Conservation (phyloP, 2,329 filamentous ascomycete genomes). For the Dactylellina haptotyla region DNA sequence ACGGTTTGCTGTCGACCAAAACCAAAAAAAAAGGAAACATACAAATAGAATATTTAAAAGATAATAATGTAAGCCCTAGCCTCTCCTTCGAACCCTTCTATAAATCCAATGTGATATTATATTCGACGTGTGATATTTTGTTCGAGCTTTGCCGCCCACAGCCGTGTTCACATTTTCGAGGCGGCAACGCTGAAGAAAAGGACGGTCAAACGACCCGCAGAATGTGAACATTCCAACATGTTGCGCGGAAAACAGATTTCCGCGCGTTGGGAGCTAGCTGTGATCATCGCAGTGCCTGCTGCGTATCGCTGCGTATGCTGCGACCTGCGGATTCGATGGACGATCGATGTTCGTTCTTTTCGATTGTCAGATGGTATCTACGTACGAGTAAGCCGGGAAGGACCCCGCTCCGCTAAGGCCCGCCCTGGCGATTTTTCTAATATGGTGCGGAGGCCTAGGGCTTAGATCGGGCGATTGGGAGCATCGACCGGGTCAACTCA, state of each 20-base stretch:
- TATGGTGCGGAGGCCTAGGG: neutral
- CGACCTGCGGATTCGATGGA: too few relatives aligned
- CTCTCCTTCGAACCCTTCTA: too few relatives aligned
- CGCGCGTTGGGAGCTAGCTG: too few relatives aligned
- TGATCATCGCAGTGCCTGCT: neutral
- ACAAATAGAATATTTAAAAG: neutral
- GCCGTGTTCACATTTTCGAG: neutral
- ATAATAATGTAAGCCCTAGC: neutral
- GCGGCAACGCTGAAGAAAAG: neutral
- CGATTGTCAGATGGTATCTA: constrained; percentile 15
- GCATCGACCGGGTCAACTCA: constrained; percentile 15
- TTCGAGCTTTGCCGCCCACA: too few relatives aligned
- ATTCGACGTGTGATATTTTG: neutral
- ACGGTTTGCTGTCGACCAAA: neutral
- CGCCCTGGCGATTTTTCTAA: constrained; percentile 9
- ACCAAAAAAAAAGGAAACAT: neutral
- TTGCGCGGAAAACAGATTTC: too few relatives aligned
- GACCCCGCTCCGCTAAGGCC: constrained; percentile 14
- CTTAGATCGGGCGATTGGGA: constrained; percentile 31
- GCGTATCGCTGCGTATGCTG: too few relatives aligned
- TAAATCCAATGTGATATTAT: neutral
- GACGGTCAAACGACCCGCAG: too few relatives aligned
- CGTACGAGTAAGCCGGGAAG: neutral
- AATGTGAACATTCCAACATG: too few relatives aligned
- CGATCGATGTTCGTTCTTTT: constrained; percentile 30